phyloP scores from a whole-genome alignment of 2,329 filamentous ascomycete species.

The Trichophyton rubrum region DNA sequence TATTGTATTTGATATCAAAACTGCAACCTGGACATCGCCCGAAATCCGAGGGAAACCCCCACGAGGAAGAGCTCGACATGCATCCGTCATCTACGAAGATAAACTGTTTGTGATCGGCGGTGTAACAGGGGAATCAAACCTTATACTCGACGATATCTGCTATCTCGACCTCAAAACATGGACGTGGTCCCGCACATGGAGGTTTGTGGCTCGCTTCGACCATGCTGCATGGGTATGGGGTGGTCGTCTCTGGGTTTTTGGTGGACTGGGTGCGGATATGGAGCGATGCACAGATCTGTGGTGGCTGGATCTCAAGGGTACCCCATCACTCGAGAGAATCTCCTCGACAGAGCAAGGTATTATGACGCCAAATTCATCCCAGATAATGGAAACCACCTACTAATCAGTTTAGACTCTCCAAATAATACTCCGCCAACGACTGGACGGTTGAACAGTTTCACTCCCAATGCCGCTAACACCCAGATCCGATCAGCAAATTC shows the following conservation, averaged over 20 bases:
- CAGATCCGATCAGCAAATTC: conserved; percentile 41
- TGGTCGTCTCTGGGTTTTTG: conserved; percentile 91
- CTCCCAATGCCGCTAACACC: conserved; percentile 56
- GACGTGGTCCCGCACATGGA: conserved; percentile 94
- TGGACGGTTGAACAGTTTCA: conserved; percentile 44
- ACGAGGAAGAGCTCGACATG: conserved; percentile 81
- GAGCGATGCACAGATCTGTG: conserved; percentile 91
- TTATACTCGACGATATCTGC: conserved; percentile 89
- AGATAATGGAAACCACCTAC: conserved; percentile 21
- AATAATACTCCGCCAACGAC: conserved; percentile 26
- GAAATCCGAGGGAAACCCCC: conserved; percentile 73
- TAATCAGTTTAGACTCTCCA: conserved; percentile 26
- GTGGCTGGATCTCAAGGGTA: conserved; percentile 93
- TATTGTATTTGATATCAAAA: conserved; percentile 89
- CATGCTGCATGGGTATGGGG: conserved; percentile 91
- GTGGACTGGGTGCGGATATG: conserved; percentile 89
- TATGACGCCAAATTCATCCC: conserved; percentile 27
- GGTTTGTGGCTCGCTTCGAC: conserved; percentile 87
- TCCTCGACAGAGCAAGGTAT: conserved; percentile 50
- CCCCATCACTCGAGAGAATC: conserved; percentile 65
- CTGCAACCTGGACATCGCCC: conserved; percentile 89
- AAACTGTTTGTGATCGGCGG: conserved; percentile 92
- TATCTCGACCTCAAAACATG: conserved; percentile 95
- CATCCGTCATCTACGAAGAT: conserved; percentile 87
- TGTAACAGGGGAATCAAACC: conserved; percentile 85